Base-by-base conservation (phyloP, 129 eudicot genomes). In the Calendula officinalis region DNA sequence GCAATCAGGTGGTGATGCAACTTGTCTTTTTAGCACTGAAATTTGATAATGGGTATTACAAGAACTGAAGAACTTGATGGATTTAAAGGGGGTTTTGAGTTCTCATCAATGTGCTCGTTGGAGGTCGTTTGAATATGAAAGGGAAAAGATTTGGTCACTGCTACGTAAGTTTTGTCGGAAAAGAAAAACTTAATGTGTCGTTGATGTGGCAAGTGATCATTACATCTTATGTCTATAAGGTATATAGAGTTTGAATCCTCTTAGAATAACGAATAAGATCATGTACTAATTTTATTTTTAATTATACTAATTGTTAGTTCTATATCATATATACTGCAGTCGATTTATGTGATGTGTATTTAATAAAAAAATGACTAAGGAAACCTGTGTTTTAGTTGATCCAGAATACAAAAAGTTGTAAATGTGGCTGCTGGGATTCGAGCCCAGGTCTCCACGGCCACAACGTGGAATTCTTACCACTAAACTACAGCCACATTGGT, bases 371-470 rank as follows among this genome's bases (percentile, higher is more conserved):
- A 47, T 47, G 6, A 13, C 8, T 47, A 16, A 47, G 52, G 12
- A n/a, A 13, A 47, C 16, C 8, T 40, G 4, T 5, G 1, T 40
- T 40, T 7, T 40, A 40, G 15, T 6, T 48, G 17, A 8, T 48
- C 54, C 1, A 48, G 14, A 48, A 33, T 3, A 6, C 14, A 0
- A 14, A 3, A 35, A 3, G 3, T 12, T 35, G 7, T 5, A 5
- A 33, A 6, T 87, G 98, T 91, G 96, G 95, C 96, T 88, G 98
- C 98, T 88, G 96, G 98, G 98, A 92, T 85, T 92, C 98, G 95
- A 92, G 96, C 98, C 91, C 96, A 92, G 96, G 96, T 92, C 98
- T 92, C 98, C 95, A 92, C 98, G 98, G 96, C 98, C 98, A 92
- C 98, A 92, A 88, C 95, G 91, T 88, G 96, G 95, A 88, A 83